Evolutionary conservation across 139 green algal genomes (phyloP).

Genomic region (Astrephomene gubernaculifera): DNA sequence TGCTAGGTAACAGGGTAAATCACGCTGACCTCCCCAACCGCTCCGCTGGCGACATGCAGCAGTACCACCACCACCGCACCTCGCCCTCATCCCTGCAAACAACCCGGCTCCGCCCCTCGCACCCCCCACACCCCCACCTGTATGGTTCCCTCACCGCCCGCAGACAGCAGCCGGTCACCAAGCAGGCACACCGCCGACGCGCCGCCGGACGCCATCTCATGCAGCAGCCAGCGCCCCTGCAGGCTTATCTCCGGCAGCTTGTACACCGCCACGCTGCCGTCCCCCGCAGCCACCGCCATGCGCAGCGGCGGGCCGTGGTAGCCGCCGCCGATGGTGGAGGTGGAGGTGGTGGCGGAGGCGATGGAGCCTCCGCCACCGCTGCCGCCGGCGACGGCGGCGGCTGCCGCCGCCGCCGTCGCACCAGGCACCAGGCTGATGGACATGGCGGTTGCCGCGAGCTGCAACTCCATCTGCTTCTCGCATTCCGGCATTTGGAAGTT

Average conservation of each 20-base stretch:
- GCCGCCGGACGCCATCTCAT: slow-evolving; percentile 16
- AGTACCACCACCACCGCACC: too few relatives aligned
- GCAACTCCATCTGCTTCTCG: slow-evolving; percentile 38
- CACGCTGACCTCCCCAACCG: too few relatives aligned
- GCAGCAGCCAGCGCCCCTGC: slow-evolving; percentile 39
- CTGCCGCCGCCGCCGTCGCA: neutral
- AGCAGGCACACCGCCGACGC: slow-evolving; percentile 1
- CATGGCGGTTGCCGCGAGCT: neutral
- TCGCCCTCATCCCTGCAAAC: too few relatives aligned
- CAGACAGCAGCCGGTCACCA: slow-evolving; percentile 20
- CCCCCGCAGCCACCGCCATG: slow-evolving; percentile 8
- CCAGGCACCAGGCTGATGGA: neutral
- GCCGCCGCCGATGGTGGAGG: too few relatives aligned
- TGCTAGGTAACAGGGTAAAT: too few relatives aligned
- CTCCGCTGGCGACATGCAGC: too few relatives aligned
- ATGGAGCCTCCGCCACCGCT: neutral
- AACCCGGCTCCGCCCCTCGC: too few relatives aligned
- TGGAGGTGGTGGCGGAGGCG: too few relatives aligned
- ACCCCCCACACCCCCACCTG: neutral
- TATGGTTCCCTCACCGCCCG: slow-evolving; percentile 13
- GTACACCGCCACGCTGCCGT: slow-evolving; percentile 45
- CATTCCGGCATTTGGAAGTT: slow-evolving; percentile 29
- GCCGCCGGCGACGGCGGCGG: neutral
- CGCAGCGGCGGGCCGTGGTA: neutral
- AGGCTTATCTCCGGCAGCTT: slow-evolving; percentile 33